phyloP scores from a whole-genome alignment of 371 early-diverging fungal genomes.

The Syncephalastrum contaminatum region DNA sequence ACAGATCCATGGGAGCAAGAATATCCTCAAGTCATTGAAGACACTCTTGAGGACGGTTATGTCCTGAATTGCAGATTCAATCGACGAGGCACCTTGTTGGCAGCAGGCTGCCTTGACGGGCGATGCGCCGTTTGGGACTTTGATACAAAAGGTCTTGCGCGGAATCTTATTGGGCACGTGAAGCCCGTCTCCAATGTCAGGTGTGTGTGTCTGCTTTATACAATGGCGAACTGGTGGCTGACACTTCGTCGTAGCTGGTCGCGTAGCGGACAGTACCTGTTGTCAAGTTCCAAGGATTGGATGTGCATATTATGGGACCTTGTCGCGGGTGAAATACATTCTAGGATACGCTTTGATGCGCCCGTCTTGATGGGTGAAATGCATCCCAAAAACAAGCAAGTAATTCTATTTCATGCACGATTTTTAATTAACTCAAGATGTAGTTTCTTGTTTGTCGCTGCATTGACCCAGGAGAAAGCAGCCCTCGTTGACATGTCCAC shows the following conservation, averaged over 20 bases:
- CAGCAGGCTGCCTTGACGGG: constrained; percentile 84
- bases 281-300: constrained; percentile 77
- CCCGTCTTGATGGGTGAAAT: constrained; percentile 66
- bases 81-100: constrained; percentile 73
- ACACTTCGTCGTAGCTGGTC: constrained; percentile 57
- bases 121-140: constrained; percentile 85
- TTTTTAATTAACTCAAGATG: background rate
- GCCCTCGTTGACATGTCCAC: constrained; percentile 51
- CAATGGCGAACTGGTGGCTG: background rate
- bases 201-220: constrained; percentile 34
- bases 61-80: constrained; percentile 68
- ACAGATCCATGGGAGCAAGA: constrained; percentile 86
- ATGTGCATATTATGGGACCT: constrained; percentile 91
- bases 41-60: constrained; percentile 74
- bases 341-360: constrained; percentile 66
- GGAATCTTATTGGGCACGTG: constrained; percentile 74
- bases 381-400: constrained; percentile 70
- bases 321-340: constrained; percentile 42
- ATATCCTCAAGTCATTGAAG: constrained; percentile 80
- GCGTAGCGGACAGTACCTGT: constrained; percentile 63
- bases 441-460: constrained; percentile 57
- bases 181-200: constrained; percentile 74
- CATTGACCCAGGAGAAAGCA: constrained; percentile 50
- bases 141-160: constrained; percentile 74
- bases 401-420: background rate